Evolutionary conservation across 2,329 filamentous ascomycete species (phyloP), one percentile per base, ranked within the genome.

Genomic region (Neofusicoccum sp.): DNA sequence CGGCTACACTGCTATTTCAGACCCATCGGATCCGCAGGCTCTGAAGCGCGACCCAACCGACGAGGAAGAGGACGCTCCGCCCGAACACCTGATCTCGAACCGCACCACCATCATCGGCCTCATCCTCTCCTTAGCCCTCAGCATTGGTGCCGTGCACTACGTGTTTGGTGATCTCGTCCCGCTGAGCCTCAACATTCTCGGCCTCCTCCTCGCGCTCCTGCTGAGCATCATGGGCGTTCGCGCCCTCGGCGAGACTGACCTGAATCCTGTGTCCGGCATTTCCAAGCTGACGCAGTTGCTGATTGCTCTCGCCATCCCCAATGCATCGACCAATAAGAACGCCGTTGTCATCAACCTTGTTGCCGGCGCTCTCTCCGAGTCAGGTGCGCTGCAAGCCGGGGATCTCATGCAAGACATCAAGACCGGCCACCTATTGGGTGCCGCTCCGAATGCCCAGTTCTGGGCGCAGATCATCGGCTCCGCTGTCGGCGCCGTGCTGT

Each of bases 321-420:
- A 89, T 61, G 87, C 87, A 4, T 73, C 70, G 1, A 71, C 71
- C 0, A 87, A 92, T 70, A 89, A 90, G 69, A 93, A 93, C 44
- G 92, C 92, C 11, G 89, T 99, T n/a, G 84, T 97, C 62, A 96
- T 97, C 73, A 99, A 99, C 73, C 85, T 99, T 1, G 87, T 99
- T 6, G 95, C 94, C 0, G 95, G 95, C 7, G 95, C 95, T 0
- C 89, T 99, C 34, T 90, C 87, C 9, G 90, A 93, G 75, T 87
- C 89, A 3, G 90, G 95, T 4, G 95, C 95, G 3, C 82, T 98
- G 4, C 95, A 99, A 80, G 94, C 95, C 2, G 95, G 95, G 7
- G 95, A 99, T 76, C 86, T 99, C 62, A 91, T 99, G 85, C 95
- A 99, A 74, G 95, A 99, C 74, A 84, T 99, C 34, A 99, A 99